Evolutionary conservation across 1,284 basidiomycete genomes (phyloP), one percentile per base, ranked within the genome.

Genomic region (Sphaerobolus stellatus): DNA sequence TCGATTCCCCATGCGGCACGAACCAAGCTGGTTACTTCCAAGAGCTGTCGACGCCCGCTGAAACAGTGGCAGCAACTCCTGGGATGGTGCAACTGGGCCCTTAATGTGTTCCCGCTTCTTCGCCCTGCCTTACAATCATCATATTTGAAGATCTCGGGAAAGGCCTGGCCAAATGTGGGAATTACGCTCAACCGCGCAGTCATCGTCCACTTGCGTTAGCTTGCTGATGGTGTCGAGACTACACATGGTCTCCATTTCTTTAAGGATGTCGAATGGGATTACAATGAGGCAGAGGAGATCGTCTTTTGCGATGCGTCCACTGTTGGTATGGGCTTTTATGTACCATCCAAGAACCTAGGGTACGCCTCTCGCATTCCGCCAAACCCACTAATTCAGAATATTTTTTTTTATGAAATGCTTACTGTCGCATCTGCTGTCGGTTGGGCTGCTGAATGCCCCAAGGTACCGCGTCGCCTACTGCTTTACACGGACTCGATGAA

Each of bases 1-100:
- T 30, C 27, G 6, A 38, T 48, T 9, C 58, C 68, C 0, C 48
- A 45, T 5, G 34, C 56, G 14, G 40, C 53, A 18, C 38, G 52
- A 22, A 46, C 48, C 13, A 53, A 63, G 22, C 56, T 68, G 8
- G 8, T 64, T 24, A 46, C 46, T 9, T 50, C 16, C 9, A 28
- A 45, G 24, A n/a, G 24, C 14, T 22, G 47, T 13, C 14, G 25
- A 5, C 47, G 5, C 16, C 47, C 25, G 9, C 31, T 48, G 16
- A n/a, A 16, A 13, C 28, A 48, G 34, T 48, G 47, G 47, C 47
- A 48, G 31, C 47, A 31, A 18, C 16, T 48, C n/a, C 28, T 34
- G 8, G 47, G 47, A 27, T 28, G 29, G 13, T 9, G 9, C 28
- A 29, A 48, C 22, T 59, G 57, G 57, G 56, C 50, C 9, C 50